Evolutionary conservation across 768 basidiomycete genomes (phyloP).

Genomic region (Paxillus involutus): DNA sequence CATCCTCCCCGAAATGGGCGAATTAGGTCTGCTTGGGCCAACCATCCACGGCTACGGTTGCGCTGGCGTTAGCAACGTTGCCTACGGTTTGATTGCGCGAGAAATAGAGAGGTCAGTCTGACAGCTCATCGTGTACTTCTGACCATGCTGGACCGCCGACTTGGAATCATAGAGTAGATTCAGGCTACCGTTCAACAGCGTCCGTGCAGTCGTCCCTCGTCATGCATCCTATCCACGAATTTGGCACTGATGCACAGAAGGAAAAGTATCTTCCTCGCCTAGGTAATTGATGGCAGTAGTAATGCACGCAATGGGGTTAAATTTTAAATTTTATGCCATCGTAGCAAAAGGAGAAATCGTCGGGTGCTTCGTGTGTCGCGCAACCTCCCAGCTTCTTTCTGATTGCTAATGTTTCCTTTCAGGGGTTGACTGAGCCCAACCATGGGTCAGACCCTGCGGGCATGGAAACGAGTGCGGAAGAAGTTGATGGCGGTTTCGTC

Average conservation of each 20-base stretch:
- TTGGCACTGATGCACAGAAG: constrained; percentile 88
- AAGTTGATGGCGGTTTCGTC: constrained; percentile 81
- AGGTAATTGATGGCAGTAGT: constrained; percentile 41
- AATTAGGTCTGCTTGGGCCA: constrained; percentile 85
- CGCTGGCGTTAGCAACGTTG: constrained; percentile 87
- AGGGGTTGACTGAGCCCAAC: constrained; percentile 93
- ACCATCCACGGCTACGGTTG: constrained; percentile 95
- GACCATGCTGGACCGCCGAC: not conserved
- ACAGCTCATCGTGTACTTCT: not conserved
- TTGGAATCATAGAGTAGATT: constrained; percentile 69
- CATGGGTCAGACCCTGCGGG: constrained; percentile 96
- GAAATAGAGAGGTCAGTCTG: constrained; percentile 81
- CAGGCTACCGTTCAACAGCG: constrained; percentile 92
- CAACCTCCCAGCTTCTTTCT: not conserved
- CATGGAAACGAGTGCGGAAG: constrained; percentile 94
- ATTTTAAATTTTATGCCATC: not conserved
- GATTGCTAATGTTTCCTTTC: not conserved
- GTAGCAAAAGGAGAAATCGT: constrained; percentile 81
- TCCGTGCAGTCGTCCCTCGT: constrained; percentile 96
- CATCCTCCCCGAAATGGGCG: constrained; percentile 89
- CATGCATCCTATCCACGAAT: constrained; percentile 92
- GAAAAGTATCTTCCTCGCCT: constrained; percentile 86
- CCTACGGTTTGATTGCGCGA: constrained; percentile 91
- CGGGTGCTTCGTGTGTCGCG: constrained; percentile 82
- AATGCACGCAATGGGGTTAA: constrained; percentile 1